phyloP scores from a whole-genome alignment of 2,329 filamentous ascomycete species.

The Hymenoscyphus fraxineus region DNA sequence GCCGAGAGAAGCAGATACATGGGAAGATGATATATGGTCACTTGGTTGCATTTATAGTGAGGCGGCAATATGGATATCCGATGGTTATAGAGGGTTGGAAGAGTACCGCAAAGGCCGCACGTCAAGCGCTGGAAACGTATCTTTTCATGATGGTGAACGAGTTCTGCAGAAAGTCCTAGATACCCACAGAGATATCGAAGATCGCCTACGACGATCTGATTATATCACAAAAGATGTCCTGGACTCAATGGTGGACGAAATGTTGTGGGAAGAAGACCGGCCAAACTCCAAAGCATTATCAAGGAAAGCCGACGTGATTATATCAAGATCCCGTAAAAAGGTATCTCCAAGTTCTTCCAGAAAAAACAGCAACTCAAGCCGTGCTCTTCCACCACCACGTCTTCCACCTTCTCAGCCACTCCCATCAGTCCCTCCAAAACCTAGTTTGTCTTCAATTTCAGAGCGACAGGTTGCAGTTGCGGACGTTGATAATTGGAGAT shows the following conservation, averaged over 20 bases:
- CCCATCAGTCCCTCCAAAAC: conserved; percentile 18
- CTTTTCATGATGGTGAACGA: conserved; percentile 30
- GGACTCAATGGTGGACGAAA: conserved; percentile 27
- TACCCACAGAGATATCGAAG: conserved; percentile 26
- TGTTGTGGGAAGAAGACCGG: conserved; percentile 27
- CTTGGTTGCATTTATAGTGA: conserved; percentile 36
- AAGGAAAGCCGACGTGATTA: conserved; percentile 23
- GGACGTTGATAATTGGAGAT: conserved; percentile 24
- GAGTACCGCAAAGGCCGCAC: conserved; percentile 20
- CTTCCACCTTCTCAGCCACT: conserved; percentile 20
- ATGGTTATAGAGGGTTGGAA: conserved; percentile 24
- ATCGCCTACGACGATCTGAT: conserved; percentile 27
- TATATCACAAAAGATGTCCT: conserved; percentile 28
- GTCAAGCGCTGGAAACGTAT: conserved; percentile 19
- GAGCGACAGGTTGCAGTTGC: conserved; percentile 14
- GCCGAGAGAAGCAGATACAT: conserved; percentile 7
- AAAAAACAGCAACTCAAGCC: conserved; percentile 13
- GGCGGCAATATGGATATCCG: conserved; percentile 30
- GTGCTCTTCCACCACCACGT: conserved; percentile 17
- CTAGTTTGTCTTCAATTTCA: conserved; percentile 19
- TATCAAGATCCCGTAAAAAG: conserved; percentile 21
- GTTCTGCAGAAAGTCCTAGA: conserved; percentile 25
- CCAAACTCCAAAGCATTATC: conserved; percentile 23
- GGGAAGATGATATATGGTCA: conserved; percentile 35
- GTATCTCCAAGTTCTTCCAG: conserved; percentile 9